Evolutionary conservation across 176 grass and related monocot genomes (phyloP).

Genomic region (Musa acuminata): DNA sequence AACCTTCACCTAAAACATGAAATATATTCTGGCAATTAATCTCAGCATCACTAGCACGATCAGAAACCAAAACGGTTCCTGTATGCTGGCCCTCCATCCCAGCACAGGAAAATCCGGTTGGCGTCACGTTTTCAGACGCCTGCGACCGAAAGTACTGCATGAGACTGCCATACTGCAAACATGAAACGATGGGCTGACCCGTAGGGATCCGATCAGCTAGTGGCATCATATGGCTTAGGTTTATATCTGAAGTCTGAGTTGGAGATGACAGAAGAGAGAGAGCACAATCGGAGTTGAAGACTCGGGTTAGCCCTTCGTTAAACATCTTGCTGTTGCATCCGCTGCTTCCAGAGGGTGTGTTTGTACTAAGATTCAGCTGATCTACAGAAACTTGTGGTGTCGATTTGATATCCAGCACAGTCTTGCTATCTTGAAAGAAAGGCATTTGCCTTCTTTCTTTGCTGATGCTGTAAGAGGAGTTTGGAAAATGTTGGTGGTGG

Average conservation of each 20-base stretch:
- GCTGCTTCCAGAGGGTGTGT: conserved; percentile 39
- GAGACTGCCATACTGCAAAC: conserved; percentile 23
- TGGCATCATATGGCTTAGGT: background rate
- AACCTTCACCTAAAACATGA: conserved; percentile 33
- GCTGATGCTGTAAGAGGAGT: conserved; percentile 20
- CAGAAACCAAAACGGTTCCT: background rate
- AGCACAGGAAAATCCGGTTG: no score
- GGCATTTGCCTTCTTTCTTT: conserved; percentile 51
- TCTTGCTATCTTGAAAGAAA: conserved; percentile 22
- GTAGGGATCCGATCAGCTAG: conserved; percentile 27
- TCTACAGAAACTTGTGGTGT: background rate
- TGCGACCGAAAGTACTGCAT: background rate
- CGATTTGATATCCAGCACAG: background rate
- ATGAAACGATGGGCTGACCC: conserved; percentile 26
- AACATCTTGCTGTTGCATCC: conserved; percentile 36
- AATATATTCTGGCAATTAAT: conserved; percentile 50
- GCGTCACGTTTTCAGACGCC: no score
- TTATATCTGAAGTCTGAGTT: conserved; percentile 16
- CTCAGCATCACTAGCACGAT: conserved; percentile 11
- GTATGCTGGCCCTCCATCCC: no score
- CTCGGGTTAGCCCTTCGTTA: conserved; percentile 25
- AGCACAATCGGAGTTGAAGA: conserved; percentile 52
- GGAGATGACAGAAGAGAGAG: conserved; percentile 92
- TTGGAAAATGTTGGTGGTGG: conserved; percentile 7
- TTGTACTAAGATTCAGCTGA: conserved; percentile 33